A percentile compares a stretch with the other conserved stretches of the same genome.
Evolutionary conservation across 495 filamentous ascomycete genomes (phyloP).

Genomic region (Penicillium robsamsonii): DNA sequence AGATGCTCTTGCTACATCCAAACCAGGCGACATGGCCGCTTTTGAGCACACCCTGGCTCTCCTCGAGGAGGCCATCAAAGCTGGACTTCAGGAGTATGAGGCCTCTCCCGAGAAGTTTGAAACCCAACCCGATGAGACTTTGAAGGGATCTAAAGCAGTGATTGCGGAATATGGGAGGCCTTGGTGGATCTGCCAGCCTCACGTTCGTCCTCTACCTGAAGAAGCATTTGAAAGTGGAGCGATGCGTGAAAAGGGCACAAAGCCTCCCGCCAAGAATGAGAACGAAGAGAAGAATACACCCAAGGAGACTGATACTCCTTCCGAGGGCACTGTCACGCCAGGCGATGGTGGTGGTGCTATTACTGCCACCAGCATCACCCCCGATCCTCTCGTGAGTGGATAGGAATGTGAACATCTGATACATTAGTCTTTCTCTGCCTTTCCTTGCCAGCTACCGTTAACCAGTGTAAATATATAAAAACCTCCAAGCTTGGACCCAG

Average conservation of each 20-base stretch:
- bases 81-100: constrained; percentile 73
- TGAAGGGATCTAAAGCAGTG: constrained; percentile 60
- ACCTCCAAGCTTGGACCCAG: not conserved
- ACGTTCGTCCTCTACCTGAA: constrained; percentile 81
- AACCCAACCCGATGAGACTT: constrained; percentile 31
- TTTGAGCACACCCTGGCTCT: constrained; percentile 70
- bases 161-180: constrained; percentile 72
- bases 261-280: constrained; percentile 29
- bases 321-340: constrained; percentile 18
- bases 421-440: not conserved
- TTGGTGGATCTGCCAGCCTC: constrained; percentile 92
- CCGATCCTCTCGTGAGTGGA: constrained; percentile 39
- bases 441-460: not conserved
- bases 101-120: constrained; percentile 56
- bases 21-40: constrained; percentile 61
- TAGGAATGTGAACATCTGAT: constrained; percentile 9
- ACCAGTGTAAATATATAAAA: not conserved
- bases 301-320: constrained; percentile 14
- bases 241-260: constrained; percentile 63
- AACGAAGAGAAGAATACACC: constrained; percentile 20
- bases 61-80: constrained; percentile 66
- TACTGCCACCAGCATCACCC: constrained; percentile 27
- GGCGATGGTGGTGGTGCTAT: constrained; percentile 11
- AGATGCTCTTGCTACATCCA: constrained; percentile 67
- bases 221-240: constrained; percentile 83